Evolutionary conservation across 73 alveolate genomes (phyloP).

Genomic region (Paramecium bursaria): DNA sequence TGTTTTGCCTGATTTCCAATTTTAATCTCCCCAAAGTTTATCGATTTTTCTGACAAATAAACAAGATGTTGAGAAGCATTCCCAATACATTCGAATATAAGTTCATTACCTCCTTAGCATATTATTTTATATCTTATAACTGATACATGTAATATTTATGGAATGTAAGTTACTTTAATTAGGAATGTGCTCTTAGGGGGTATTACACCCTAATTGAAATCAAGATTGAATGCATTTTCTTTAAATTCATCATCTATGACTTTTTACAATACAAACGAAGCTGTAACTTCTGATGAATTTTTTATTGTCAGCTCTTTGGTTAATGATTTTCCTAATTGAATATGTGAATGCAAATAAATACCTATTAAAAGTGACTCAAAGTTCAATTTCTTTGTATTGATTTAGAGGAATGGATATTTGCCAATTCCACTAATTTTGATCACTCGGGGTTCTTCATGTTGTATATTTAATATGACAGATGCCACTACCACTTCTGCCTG

Average conservation of each 20-base stretch:
- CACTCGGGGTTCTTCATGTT: slow-evolving; percentile 88
- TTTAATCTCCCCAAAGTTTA: slow-evolving; percentile 95
- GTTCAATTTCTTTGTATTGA: slow-evolving; percentile 86
- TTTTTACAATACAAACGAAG: slow-evolving; percentile 88
- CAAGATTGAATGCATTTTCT: slow-evolving; percentile 90
- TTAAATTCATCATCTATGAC: slow-evolving; percentile 91
- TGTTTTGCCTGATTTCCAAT: slow-evolving; percentile 90
- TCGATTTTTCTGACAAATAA: slow-evolving; percentile 81
- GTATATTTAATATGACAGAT: slow-evolving; percentile 85
- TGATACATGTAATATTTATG: slow-evolving; percentile 88
- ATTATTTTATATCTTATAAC: slow-evolving; percentile 87
- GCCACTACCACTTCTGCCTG: slow-evolving; percentile 93
- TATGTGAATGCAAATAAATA: too few relatives aligned
- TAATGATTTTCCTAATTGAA: slow-evolving; percentile 84
- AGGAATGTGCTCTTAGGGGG: slow-evolving; percentile 93
- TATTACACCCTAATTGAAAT: slow-evolving; percentile 86
- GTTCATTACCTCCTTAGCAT: slow-evolving; percentile 93
- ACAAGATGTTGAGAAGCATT: slow-evolving; percentile 89
- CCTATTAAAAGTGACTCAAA: slow-evolving; percentile 91
- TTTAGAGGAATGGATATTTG: slow-evolving; percentile 95
- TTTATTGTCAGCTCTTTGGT: slow-evolving; percentile 86
- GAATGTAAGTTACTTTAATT: slow-evolving; percentile 88
- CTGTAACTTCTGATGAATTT: slow-evolving; percentile 89
- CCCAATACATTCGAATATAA: slow-evolving; percentile 90
- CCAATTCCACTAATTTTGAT: slow-evolving; percentile 95